Evolutionary conservation across 768 basidiomycete species (phyloP), one percentile per base, ranked within the genome.

Genomic region (Boletus rubropictus): DNA sequence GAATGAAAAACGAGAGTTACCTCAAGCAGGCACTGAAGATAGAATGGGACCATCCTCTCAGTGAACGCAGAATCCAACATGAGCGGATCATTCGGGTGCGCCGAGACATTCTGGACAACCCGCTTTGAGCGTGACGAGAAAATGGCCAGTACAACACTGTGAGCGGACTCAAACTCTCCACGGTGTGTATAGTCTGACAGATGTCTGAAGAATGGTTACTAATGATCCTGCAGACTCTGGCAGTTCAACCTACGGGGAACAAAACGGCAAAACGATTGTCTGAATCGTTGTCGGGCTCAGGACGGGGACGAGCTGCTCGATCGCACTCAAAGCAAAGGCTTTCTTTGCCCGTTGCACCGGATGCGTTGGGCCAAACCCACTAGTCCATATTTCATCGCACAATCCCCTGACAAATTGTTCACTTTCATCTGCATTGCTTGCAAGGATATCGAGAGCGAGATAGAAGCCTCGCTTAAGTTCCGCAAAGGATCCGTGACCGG

Each of bases 91-190:
- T 56, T 46, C n/a, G 14, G 18, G 15, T 18, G 31, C 31, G 53
- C 22, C 7, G 47, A 39, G 5, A 39, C 24, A 18, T 43, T 48
- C 43, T 61, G 47, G 7, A 44, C 52, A 21, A 55, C 39, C 17
- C 62, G 66, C 51, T 78, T 73, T 0, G 80, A 77, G 55, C 77
- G 74, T 24, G 79, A 72, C 9, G 84, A 76, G 58, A 90, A 84
- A 33, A 89, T 72, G 4, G 89, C 75, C 12, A 94, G 70, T 29
- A 93, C 68, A 22, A 88, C 86, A 8, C 90, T 92, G 61, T 93
- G 91, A 1, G 89, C 81, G 0, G 88, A 85, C 62, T 94, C 90
- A 56, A 81, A 93, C n/a, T 80, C 80, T 53, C 91, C 86, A 28
- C 85, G 80, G 53, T 87, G 72, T 12, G 46, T 47, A 2, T 80